A percentile compares a stretch with the other conserved stretches of the same genome.
Evolutionary conservation across 768 basidiomycete genomes (phyloP).

Genomic region (Leucosporidium creatinivorum): DNA sequence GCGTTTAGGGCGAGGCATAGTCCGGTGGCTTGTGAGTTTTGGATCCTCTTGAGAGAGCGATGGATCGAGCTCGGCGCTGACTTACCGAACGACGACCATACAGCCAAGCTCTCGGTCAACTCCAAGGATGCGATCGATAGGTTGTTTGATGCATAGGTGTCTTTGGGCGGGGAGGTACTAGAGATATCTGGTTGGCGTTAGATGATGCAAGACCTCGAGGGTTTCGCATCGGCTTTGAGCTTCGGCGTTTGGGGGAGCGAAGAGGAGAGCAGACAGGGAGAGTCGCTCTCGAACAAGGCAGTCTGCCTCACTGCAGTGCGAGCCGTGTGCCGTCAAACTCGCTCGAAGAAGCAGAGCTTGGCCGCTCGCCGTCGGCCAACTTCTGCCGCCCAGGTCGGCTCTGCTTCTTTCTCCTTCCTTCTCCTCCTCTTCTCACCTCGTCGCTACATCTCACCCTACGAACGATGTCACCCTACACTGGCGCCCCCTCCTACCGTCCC

Average conservation of each 20-base stretch:
- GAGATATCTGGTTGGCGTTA: too few relatives aligned
- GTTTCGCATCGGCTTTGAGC: not conserved
- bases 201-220: not conserved
- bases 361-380: too few relatives aligned
- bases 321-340: too few relatives aligned
- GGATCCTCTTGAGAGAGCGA: too few relatives aligned
- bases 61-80: not conserved
- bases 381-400: too few relatives aligned
- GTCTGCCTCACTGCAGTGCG: too few relatives aligned
- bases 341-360: too few relatives aligned
- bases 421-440: not conserved
- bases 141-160: conserved; percentile 10
- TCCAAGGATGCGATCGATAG: conserved; percentile 23
- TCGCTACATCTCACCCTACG: not conserved
- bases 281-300: too few relatives aligned
- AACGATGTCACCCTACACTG: conserved; percentile 67
- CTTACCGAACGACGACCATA: too few relatives aligned
- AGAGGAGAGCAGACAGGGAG: too few relatives aligned
- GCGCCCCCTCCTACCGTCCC: conserved; percentile 42
- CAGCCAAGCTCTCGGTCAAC: conserved; percentile 8
- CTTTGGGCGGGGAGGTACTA: too few relatives aligned
- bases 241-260: not conserved
- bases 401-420: not conserved
- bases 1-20: conserved; percentile 28
- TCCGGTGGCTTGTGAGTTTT: conserved; percentile 2